Conservation (phyloP, 2,329 filamentous ascomycete species). For the Bipolaris bicolor region DNA sequence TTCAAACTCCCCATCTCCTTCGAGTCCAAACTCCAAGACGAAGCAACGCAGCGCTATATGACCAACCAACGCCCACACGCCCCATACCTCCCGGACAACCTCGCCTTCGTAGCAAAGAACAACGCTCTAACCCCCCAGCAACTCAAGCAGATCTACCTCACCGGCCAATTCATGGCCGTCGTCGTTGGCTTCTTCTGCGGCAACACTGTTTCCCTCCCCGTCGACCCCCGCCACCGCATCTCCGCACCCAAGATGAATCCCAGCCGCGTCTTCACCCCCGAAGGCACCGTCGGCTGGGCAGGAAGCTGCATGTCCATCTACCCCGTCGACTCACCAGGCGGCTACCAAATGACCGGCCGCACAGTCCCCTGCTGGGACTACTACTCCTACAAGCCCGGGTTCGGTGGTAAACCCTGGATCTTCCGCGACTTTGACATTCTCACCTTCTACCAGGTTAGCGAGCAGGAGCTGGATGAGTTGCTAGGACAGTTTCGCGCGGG, state of each 20-base stretch:
- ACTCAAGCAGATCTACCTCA: constrained; percentile 59
- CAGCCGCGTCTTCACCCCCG: constrained; percentile 62
- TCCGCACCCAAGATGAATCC: constrained; percentile 64
- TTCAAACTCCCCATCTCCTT: constrained; percentile 54
- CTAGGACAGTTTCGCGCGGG: constrained; percentile 59
- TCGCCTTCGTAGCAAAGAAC: constrained; percentile 63
- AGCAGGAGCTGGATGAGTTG: constrained; percentile 58
- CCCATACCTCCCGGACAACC: constrained; percentile 67
- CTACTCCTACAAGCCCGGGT: constrained; percentile 59
- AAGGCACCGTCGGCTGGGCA: constrained; percentile 62
- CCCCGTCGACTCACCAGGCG: constrained; percentile 63
- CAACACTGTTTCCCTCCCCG: constrained; percentile 59
- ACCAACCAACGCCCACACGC: constrained; percentile 67
- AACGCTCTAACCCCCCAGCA: constrained; percentile 60
- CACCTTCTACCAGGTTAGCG: constrained; percentile 60
- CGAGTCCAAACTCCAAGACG: constrained; percentile 52
- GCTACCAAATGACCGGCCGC: constrained; percentile 61
- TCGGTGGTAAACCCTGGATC: constrained; percentile 58
- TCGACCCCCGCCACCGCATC: constrained; percentile 61
- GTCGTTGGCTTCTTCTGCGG: constrained; percentile 63
- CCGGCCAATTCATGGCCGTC: constrained; percentile 59
- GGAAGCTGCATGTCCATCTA: constrained; percentile 62
- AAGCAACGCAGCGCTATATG: constrained; percentile 65
- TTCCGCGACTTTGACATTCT: constrained; percentile 65
- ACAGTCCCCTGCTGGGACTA: constrained; percentile 62